Evolutionary conservation across 2,329 filamentous ascomycete genomes (phyloP), one percentile per base, ranked within the genome.

Genomic region (Trichoderma breve): DNA sequence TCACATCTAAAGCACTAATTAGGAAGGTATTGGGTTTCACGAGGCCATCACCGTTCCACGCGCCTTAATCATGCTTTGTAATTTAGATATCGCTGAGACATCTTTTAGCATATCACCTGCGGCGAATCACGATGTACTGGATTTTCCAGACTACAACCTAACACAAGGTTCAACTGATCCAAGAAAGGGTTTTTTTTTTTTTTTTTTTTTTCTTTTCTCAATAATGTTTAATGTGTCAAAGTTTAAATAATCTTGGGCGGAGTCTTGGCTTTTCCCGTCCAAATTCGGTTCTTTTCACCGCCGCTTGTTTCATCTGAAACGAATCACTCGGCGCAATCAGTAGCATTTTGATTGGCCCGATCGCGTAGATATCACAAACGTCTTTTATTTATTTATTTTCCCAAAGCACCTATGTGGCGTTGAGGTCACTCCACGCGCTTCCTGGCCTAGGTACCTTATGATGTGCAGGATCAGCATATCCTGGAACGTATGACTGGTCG

Each of bases 11-110:
- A 43, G n/a, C 36, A 47, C 36, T 8, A 21, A 68, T 68, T 68
- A 68, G 66, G 66, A 62, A 53, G 57, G 36, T 51, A 24, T 62
- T 28, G 28, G 21, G 26, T 60, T 62, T 61, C 57, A 62, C 39
- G 57, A 51, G 57, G 51, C 39, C 6, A 18, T n/a, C n/a, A 61
- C 61, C 18, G 21, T 62, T 62, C 43, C 55, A 30, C 39, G 28
- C 36, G 67, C 57, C 28, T 58, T 70, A 70, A 62, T 62, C 57
- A 62, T 26, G 57, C 57, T 53, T 34, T 53, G 30, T 32, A 60
- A 51, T 18, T 34, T 6, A 32, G 21, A 30, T 7, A 24, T 60
- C 18, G 18, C 18, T 43, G 34, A 63, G 34, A 18, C 4, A 43
- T 43, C 32, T 39, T 15, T 21, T 11, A 6, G 24, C 32, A 15